phyloP scores from a whole-genome alignment of 2,329 filamentous ascomycete species.

The Aspergillus tubingensis region DNA sequence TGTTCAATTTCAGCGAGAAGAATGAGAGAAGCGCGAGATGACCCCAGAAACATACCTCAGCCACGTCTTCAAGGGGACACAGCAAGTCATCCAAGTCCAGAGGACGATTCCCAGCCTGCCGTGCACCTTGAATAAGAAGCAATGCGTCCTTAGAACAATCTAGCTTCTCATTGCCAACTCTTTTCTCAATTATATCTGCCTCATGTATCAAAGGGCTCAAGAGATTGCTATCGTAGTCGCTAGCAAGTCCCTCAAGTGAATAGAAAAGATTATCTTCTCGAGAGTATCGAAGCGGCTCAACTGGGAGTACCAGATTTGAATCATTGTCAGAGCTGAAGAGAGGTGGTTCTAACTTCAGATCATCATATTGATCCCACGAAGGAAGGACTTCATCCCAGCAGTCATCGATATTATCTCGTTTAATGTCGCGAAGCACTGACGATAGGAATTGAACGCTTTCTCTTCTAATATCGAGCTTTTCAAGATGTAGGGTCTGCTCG shows the following conservation, averaged over 20 bases:
- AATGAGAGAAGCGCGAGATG: not conserved
- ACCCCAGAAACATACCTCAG: not conserved
- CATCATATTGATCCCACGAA: constrained; percentile 22
- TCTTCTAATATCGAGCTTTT: constrained; percentile 39
- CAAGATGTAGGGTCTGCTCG: constrained; percentile 21
- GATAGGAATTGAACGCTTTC: constrained; percentile 34
- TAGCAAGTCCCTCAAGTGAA: not conserved
- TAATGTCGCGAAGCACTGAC: constrained; percentile 27
- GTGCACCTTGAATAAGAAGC: not conserved
- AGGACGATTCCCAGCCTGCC: not conserved
- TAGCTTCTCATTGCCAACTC: not conserved
- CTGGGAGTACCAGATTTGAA: constrained; percentile 47
- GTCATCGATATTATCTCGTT: constrained; percentile 12
- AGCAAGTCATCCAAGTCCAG: not conserved
- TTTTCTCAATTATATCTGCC: not conserved
- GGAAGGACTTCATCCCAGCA: constrained; percentile 25
- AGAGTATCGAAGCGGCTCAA: constrained; percentile 10
- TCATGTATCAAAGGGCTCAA: not conserved
- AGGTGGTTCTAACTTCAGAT: constrained; percentile 50
- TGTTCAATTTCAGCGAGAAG: not conserved
- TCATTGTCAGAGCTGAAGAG: constrained; percentile 48
- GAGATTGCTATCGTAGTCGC: not conserved
- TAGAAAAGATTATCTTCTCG: not conserved
- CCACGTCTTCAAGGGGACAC: not conserved
- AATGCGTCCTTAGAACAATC: not conserved